Conservation (phyloP, 306 rosid species). For the Neltuma alba region DNA sequence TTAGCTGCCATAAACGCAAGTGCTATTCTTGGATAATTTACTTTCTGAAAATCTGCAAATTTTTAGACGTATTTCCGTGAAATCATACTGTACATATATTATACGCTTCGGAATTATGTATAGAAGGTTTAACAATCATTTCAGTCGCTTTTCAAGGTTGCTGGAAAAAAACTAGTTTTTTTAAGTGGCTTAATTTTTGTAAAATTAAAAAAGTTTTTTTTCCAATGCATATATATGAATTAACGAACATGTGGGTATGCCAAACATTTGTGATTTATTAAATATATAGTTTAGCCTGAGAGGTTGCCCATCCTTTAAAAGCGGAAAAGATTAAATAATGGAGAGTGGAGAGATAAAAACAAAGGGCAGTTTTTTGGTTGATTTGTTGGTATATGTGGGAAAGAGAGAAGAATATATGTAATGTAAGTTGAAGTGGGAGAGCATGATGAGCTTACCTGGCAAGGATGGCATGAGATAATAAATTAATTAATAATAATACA, state of each 20-base stretch:
- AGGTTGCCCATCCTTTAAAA: constrained; percentile 28
- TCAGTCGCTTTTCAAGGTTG: background rate
- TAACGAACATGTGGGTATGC: background rate
- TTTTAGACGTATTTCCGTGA: background rate
- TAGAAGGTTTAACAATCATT: background rate
- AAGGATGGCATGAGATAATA: constrained; percentile 43
- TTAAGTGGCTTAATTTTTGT: background rate
- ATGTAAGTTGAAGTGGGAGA: constrained; percentile 61
- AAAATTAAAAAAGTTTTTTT: background rate
- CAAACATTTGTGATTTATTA: background rate
- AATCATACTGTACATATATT: background rate
- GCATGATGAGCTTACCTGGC: constrained; percentile 82
- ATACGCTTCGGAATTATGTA: background rate
- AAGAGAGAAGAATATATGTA: constrained; percentile 43
- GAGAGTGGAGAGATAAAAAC: constrained; percentile 46
- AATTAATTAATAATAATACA: background rate
- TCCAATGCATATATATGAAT: background rate
- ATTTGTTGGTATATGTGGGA: constrained; percentile 53
- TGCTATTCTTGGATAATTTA: background rate
- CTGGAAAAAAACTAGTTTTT: background rate
- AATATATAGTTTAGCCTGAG: background rate
- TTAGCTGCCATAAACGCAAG: background rate
- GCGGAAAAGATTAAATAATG: constrained; percentile 31
- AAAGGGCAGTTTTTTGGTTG: constrained; percentile 57
- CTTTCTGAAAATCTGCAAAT: background rate